Conservation (phyloP, 495 filamentous ascomycete genomes). For the Penicillium alfredii region DNA sequence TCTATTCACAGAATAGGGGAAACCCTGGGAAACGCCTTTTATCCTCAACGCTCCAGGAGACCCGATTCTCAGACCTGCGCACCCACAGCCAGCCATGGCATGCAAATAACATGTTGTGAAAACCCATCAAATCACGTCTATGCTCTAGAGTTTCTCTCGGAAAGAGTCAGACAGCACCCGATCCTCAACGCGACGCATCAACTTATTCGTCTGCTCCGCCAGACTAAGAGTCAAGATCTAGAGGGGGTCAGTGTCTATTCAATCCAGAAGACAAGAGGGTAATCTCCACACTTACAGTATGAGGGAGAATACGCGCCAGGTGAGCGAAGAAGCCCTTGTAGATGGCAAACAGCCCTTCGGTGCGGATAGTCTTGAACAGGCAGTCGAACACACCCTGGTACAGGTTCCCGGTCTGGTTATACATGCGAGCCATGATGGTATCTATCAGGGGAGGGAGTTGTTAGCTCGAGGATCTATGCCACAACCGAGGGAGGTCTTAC, state of each 20-base stretch:
- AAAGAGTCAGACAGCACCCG: constrained; percentile 50
- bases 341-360: constrained; percentile 86
- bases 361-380: constrained; percentile 80
- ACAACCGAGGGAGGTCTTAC: constrained; percentile 36
- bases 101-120: background rate
- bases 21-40: no score
- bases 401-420: constrained; percentile 96
- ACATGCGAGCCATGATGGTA: constrained; percentile 97
- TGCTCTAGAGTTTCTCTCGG: constrained; percentile 41
- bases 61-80: no score
- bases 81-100: no score
- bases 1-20: no score
- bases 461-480: background rate
- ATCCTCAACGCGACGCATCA: constrained; percentile 72
- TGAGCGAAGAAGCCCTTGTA: constrained; percentile 99
- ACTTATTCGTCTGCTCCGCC: constrained; percentile 95
- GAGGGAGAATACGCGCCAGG: constrained; percentile 86
- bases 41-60: no score
- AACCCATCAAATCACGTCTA: constrained; percentile 2
- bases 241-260: constrained; percentile 4
- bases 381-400: constrained; percentile 93
- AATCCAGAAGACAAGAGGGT: no score
- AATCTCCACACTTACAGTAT: constrained; percentile 57
- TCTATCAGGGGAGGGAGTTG: constrained; percentile 51
- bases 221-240: constrained; percentile 84